Evolutionary conservation across 148 eudicot genomes (phyloP).

Genomic region (Talinum fruticosum): DNA sequence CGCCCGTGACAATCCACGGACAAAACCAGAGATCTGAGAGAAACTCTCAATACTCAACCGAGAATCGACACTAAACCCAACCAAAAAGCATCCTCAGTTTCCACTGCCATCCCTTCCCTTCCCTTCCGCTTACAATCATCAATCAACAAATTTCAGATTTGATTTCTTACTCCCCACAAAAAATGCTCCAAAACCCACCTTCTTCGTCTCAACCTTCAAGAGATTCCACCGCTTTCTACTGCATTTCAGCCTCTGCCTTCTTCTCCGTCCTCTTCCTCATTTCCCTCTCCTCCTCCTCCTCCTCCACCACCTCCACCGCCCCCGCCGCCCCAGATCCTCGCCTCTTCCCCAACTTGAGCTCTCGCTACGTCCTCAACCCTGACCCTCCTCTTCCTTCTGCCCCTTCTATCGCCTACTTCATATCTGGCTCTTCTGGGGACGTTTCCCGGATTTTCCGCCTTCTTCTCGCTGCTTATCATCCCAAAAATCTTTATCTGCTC

Average conservation of each 20-base stretch:
- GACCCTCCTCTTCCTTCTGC: conserved; percentile 37
- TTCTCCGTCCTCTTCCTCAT: conserved; percentile 42
- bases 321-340: conserved; percentile 29
- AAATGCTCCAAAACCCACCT: conserved; percentile 37
- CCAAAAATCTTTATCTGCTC: conserved; percentile 60
- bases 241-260: conserved; percentile 30
- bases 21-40: too few species aligned
- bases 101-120: too few species aligned
- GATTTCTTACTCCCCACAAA: background rate
- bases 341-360: conserved; percentile 24
- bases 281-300: conserved; percentile 29
- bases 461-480: conserved; percentile 65
- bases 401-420: conserved; percentile 59
- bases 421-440: conserved; percentile 62
- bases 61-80: too few species aligned
- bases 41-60: too few species aligned
- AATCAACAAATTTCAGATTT: background rate
- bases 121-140: background rate
- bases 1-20: too few species aligned
- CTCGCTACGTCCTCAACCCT: conserved; percentile 14
- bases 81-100: too few species aligned
- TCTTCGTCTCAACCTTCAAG: conserved; percentile 29
- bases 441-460: conserved; percentile 50
- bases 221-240: conserved; percentile 26
- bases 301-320: conserved; percentile 27